Base-by-base conservation (phyloP, 2,329 filamentous ascomycete species). In the Cladosporium sphaerospermum region DNA sequence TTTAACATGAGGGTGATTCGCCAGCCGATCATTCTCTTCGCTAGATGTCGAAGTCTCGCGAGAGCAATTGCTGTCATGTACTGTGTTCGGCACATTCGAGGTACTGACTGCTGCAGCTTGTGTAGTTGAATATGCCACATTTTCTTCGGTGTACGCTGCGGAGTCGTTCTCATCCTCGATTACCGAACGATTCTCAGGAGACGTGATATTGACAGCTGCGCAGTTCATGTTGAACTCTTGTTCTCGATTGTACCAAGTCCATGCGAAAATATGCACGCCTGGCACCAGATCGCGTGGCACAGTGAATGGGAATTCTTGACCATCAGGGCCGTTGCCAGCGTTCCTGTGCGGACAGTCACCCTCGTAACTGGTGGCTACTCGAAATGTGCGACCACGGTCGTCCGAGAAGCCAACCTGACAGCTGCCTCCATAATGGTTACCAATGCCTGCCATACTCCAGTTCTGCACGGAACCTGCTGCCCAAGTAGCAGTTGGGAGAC, bases 241-340 rank as follows among this genome's bases (percentile, higher is more conserved):
- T 60, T 76, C 73, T 23, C 75, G 70, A 50, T 77, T 77, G 43
- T 75, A 62, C 75, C 74, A 77, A 1, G 71, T 70, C 75, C 73
- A 76, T 1, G 68, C 69, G 54, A 77, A 76, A 13, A 77, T 57
- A 10, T 68, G 70, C 6, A 70, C 59, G 8, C 73, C 74, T 4
- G 63, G 54, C 2, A 69, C 69, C 53, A 76, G 63, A 48, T 75
- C 73, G 11, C 58, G 63, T 0, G 75, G 75, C 4, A 77, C 69
- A 4, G 62, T 69, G 61, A 77, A 74, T 37, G 71, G 66, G 60
- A 77, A 77, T 9, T 65, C 66, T 56, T 77, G 75, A 5, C 67
- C 67, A 11, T 64, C 62, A 3, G 72, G 69, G 7, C 67, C 70
- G 36, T 55, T 53, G 10, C 69, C 70, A 23, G 68, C 63, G 14